Evolutionary conservation across 768 basidiomycete genomes (phyloP).

Genomic region (Hygrophorus pudorinus): DNA sequence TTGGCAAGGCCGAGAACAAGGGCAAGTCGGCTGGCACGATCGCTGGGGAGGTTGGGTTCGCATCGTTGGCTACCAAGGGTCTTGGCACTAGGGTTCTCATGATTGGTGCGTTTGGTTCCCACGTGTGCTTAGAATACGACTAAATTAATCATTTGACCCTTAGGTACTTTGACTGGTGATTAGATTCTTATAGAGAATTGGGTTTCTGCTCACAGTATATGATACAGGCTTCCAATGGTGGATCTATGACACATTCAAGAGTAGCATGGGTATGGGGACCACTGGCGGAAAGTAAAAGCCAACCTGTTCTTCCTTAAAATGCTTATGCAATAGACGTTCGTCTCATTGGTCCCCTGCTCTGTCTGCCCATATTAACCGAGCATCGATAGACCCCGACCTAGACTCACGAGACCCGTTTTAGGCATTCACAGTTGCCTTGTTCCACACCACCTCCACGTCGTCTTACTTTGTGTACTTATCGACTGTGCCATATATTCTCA

Average conservation of each 20-base stretch:
- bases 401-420: too few relatives aligned
- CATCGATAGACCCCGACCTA: not conserved
- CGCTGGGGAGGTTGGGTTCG: slow-evolving; percentile 58
- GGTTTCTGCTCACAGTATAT: slow-evolving; percentile 16
- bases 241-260: slow-evolving; percentile 87
- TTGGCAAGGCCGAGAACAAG: slow-evolving; percentile 83
- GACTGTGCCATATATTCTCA: too few relatives aligned
- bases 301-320: not conserved
- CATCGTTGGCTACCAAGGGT: slow-evolving; percentile 68
- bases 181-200: not conserved
- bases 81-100: slow-evolving; percentile 81
- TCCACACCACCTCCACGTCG: too few relatives aligned
- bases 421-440: too few relatives aligned
- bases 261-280: slow-evolving; percentile 75
- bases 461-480: too few relatives aligned
- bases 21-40: slow-evolving; percentile 70
- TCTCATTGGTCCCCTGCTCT: not conserved
- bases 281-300: slow-evolving; percentile 72
- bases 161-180: slow-evolving; percentile 33
- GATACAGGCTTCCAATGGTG: slow-evolving; percentile 82
- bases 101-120: slow-evolving; percentile 46
- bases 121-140: slow-evolving; percentile 10
- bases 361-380: not conserved
- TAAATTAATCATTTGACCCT: not conserved
- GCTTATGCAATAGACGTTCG: not conserved